Evolutionary conservation across 148 eudicot genomes (phyloP).

Genomic region (Rhododendron molle): DNA sequence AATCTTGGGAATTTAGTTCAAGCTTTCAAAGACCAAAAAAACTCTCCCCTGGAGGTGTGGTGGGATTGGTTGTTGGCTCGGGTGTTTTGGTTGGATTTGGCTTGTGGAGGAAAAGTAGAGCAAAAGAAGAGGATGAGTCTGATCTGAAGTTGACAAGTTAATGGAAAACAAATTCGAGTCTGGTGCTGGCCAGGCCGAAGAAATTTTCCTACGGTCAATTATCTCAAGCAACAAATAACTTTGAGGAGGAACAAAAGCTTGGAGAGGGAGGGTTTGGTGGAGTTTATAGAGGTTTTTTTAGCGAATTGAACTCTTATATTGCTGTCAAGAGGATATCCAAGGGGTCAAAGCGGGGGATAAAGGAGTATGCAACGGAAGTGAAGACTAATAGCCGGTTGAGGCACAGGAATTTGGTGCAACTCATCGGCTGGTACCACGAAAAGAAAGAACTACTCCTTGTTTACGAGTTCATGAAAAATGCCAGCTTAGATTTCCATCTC

Average conservation of each 20-base stretch:
- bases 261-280: slow-evolving; percentile 33
- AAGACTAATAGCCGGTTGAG: not conserved
- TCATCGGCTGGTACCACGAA: not conserved
- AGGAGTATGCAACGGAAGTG: no score
- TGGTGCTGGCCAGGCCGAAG: slow-evolving; percentile 25
- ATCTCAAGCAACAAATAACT: slow-evolving; percentile 24
- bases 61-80: no score
- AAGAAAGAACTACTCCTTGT: not conserved
- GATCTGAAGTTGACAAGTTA: no score
- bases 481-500: not conserved
- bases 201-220: slow-evolving; percentile 27
- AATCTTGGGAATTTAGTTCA: no score
- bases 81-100: no score
- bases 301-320: not conserved
- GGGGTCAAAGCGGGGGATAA: no score
- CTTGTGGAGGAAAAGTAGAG: no score
- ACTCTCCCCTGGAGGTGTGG: no score
- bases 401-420: not conserved
- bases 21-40: no score
- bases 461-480: not conserved
- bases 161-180: slow-evolving; percentile 10
- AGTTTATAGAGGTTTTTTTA: slow-evolving; percentile 32
- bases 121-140: no score
- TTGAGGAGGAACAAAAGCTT: slow-evolving; percentile 13
- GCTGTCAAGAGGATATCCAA: not conserved